A percentile compares a stretch with the other conserved stretches of the same genome.
Conservation (phyloP, 139 green algal species). For the Nannochloris sp. region DNA sequence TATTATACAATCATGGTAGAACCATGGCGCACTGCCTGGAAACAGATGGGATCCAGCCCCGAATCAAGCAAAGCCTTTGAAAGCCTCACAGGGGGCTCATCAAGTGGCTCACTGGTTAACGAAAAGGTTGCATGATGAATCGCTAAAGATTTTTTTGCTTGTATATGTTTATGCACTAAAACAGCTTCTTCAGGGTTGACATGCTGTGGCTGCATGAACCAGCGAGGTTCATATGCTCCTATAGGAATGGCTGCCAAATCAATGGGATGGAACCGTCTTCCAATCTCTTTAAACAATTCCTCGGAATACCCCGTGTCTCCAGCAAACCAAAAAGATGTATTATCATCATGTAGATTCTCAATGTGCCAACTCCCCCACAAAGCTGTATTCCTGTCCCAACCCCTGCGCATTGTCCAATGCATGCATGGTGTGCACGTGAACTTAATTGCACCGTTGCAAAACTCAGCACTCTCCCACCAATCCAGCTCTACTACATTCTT, state of each 20-base stretch:
- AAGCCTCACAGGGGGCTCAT: conserved; percentile 49
- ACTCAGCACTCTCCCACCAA: conserved; percentile 48
- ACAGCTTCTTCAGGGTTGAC: conserved; percentile 57
- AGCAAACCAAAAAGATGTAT: conserved; percentile 56
- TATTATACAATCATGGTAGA: conserved; percentile 1
- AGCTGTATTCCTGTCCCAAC: conserved; percentile 32
- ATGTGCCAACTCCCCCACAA: conserved; percentile 65
- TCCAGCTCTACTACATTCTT: conserved; percentile 58
- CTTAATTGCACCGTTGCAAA: conserved; percentile 8
- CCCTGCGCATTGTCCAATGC: conserved; percentile 52
- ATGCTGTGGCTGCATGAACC: conserved; percentile 52
- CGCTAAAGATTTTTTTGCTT: conserved; percentile 27
- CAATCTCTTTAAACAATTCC: conserved; percentile 57
- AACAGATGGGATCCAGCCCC: conserved; percentile 26
- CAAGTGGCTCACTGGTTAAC: conserved; percentile 46
- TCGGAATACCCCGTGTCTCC: conserved; percentile 67
- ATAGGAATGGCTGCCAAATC: conserved; percentile 42
- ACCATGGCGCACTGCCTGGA: conserved; percentile 52
- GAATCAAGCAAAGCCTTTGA: conserved; percentile 6
- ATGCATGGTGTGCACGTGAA: conserved; percentile 37
- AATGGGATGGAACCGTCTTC: conserved; percentile 48
- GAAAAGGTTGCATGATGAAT: conserved; percentile 66
- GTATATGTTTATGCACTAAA: conserved; percentile 51
- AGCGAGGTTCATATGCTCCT: conserved; percentile 24
- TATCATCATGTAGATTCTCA: not conserved